Evolutionary conservation across 441 rosid species (phyloP).

Genomic region (Populus hybrid): DNA sequence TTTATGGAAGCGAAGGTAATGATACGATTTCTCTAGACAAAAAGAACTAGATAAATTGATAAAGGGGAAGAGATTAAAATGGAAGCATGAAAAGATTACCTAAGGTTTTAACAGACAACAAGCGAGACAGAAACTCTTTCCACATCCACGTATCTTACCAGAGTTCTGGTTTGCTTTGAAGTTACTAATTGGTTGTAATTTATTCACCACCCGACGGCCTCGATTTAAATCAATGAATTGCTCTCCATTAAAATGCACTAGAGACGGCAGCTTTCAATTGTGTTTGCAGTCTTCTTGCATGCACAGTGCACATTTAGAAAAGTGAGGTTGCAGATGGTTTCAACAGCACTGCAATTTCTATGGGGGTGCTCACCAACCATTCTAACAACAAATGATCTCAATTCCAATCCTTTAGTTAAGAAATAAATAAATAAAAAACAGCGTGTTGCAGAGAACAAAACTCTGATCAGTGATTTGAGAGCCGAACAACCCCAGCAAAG

Average conservation of each 20-base stretch:
- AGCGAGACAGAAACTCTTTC: background rate
- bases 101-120: background rate
- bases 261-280: no score
- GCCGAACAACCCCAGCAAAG: conserved; percentile 1
- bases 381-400: background rate
- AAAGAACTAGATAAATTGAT: no score
- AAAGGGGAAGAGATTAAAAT: no score
- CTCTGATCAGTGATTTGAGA: conserved; percentile 7
- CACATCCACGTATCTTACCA: background rate
- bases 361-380: no score
- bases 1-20: no score
- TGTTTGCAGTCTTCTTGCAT: no score
- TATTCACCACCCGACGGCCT: no score
- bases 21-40: no score
- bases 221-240: background rate
- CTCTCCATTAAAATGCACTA: background rate
- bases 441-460: conserved; percentile 14
- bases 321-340: no score
- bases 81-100: no score
- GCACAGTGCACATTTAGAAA: no score
- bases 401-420: background rate
- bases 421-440: background rate
- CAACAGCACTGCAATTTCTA: background rate
- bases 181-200: background rate
- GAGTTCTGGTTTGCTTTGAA: background rate